Percentiles rank a stretch among this genome's conserved stretches.
These are phyloP conservation scores for Martensiomyces pterosporus DNA, from an alignment of 192 early-diverging fungal genomes.

Conservation along the genomic window DNA sequence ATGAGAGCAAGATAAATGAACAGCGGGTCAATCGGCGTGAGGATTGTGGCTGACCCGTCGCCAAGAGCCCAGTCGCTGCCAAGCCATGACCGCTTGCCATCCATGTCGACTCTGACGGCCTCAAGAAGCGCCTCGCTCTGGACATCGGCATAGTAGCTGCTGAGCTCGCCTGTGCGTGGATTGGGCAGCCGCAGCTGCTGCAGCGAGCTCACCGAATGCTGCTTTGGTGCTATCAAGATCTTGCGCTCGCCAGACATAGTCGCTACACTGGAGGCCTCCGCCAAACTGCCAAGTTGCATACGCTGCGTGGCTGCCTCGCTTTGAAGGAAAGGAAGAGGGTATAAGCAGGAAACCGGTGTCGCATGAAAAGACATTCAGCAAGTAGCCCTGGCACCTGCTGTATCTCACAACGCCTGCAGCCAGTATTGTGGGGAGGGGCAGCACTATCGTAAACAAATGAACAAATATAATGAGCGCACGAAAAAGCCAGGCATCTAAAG, in stretches of 20 bases:
- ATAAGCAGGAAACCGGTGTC: too few relatives aligned
- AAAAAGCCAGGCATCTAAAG: too few relatives aligned
- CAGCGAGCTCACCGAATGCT: constrained; percentile 13
- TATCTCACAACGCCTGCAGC: too few relatives aligned
- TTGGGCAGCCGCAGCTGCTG: constrained; percentile 32
- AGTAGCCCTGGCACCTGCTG: too few relatives aligned
- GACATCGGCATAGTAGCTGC: constrained; percentile 32
- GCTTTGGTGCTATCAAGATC: constrained; percentile 20
- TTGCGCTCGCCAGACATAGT: constrained; percentile 16
- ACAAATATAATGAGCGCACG: too few relatives aligned
- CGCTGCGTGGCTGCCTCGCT: too few relatives aligned
- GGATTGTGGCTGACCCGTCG: constrained; percentile 18
- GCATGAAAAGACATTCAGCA: too few relatives aligned
- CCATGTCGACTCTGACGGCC: constrained; percentile 25
- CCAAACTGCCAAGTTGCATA: too few relatives aligned
- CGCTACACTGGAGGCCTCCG: neutral
- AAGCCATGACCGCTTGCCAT: constrained; percentile 34
- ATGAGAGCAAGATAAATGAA: constrained; percentile 32
- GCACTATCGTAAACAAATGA: too few relatives aligned
- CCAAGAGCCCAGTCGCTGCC: constrained; percentile 21
- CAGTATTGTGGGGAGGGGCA: too few relatives aligned
- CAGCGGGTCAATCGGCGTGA: constrained; percentile 33
- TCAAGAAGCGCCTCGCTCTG: constrained; percentile 21
- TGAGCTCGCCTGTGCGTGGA: constrained; percentile 12
- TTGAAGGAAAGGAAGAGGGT: too few relatives aligned